These are phyloP conservation scores for Ganoderma leucocontextum DNA, from an alignment of 1,284 basidiomycete genomes.

Conservation along the genomic window DNA sequence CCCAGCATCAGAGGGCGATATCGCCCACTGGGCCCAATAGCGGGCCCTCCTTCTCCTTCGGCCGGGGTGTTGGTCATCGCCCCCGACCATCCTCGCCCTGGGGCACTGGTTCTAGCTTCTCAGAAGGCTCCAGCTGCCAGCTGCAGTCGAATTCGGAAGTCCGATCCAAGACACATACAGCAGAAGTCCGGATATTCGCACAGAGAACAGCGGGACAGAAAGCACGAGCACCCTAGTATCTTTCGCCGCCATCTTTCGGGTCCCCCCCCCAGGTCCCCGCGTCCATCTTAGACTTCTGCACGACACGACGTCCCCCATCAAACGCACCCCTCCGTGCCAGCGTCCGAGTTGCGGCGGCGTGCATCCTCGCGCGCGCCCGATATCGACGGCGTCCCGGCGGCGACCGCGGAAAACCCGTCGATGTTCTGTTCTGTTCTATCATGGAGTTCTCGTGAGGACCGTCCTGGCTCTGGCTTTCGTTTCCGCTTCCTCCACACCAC, in stretches of 20 bases:
- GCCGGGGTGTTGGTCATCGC: not conserved
- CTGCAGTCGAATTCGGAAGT: not conserved
- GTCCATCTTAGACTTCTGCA: no score
- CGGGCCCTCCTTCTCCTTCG: not conserved
- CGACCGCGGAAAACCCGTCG: not conserved
- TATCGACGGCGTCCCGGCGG: not conserved
- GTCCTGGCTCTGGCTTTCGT: not conserved
- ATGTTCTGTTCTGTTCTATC: not conserved
- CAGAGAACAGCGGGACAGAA: not conserved
- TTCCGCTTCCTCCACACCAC: not conserved
- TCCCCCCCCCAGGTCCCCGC: not conserved
- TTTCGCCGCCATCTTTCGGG: not conserved
- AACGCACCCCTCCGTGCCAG: not conserved
- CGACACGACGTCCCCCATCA: no score
- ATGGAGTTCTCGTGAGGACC: no score
- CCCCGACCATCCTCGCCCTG: slow-evolving; percentile 2
- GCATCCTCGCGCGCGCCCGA: not conserved
- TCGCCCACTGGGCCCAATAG: not conserved
- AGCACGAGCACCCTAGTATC: not conserved
- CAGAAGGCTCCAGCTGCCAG: not conserved
- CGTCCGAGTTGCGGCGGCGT: not conserved
- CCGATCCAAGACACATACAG: not conserved
- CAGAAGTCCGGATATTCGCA: slow-evolving; percentile 1
- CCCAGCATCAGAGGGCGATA: slow-evolving; percentile 1
- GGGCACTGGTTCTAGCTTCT: not conserved